Evolutionary conservation across 2,329 filamentous ascomycete genomes (phyloP).

Genomic region (Clarireedia monteithiana): DNA sequence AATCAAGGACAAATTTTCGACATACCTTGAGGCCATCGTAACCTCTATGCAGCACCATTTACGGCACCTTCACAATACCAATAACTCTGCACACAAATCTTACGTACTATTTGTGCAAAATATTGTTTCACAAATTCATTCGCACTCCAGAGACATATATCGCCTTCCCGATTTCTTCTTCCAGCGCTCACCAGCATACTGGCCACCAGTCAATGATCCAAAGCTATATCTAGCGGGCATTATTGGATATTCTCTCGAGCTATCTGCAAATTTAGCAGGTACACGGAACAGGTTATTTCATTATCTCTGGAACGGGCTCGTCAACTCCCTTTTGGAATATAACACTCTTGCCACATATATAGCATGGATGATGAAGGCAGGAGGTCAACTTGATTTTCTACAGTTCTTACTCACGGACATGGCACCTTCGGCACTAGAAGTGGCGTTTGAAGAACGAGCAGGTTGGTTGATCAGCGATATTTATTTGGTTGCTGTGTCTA

Average conservation of each 20-base stretch:
- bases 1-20: constrained; percentile 13
- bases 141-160: constrained; percentile 21
- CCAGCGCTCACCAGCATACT: constrained; percentile 20
- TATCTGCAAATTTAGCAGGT: constrained; percentile 15
- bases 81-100: constrained; percentile 12
- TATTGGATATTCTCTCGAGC: constrained; percentile 21
- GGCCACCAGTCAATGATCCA: constrained; percentile 25
- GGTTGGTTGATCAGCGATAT: constrained; percentile 21
- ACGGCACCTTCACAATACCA: constrained; percentile 14
- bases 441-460: constrained; percentile 17
- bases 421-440: constrained; percentile 20
- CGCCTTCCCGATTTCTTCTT: constrained; percentile 23
- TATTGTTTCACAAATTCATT: constrained; percentile 19
- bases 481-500: constrained; percentile 18
- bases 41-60: constrained; percentile 21
- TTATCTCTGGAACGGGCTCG: constrained; percentile 26
- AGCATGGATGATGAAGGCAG: constrained; percentile 15
- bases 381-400: constrained; percentile 19
- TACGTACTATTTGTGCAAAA: constrained; percentile 21
- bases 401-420: constrained; percentile 23
- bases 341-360: constrained; percentile 14
- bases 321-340: constrained; percentile 18
- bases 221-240: constrained; percentile 24
- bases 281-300: constrained; percentile 21
- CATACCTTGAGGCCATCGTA: constrained; percentile 21